These are phyloP conservation scores for Cystobasidium tubakii DNA, from an alignment of 768 basidiomycete species.

Conservation along the genomic window DNA sequence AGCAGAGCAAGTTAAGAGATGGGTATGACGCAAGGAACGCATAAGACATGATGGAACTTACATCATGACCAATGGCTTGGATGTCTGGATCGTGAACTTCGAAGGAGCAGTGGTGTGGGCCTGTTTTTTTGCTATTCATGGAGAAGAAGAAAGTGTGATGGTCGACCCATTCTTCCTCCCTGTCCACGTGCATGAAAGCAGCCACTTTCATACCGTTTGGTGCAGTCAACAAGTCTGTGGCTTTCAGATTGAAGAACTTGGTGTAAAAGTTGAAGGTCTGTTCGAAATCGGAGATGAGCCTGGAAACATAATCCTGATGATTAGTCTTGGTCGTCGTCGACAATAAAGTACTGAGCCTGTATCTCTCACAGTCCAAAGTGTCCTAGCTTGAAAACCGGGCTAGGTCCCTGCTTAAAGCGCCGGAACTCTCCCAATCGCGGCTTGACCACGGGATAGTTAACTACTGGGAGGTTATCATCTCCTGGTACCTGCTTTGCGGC, in stretches of 20 bases:
- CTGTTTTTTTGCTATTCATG: slow-evolving; percentile 24
- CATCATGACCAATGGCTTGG: slow-evolving; percentile 24
- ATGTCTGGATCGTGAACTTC: slow-evolving; percentile 31
- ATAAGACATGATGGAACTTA: not conserved
- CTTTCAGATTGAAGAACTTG: slow-evolving; percentile 20
- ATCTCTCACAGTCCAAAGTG: slow-evolving; percentile 18
- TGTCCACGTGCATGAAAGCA: slow-evolving; percentile 31
- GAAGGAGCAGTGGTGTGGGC: slow-evolving; percentile 32
- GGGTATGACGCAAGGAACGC: too few relatives aligned
- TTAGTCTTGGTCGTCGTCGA: not conserved
- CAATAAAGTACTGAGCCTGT: too few relatives aligned
- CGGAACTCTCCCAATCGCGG: slow-evolving; percentile 27
- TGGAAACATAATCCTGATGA: not conserved
- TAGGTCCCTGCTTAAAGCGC: slow-evolving; percentile 17
- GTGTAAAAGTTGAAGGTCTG: slow-evolving; percentile 27
- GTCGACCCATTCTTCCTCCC: slow-evolving; percentile 25
- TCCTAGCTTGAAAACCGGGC: slow-evolving; percentile 28
- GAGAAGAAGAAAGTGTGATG: slow-evolving; percentile 35
- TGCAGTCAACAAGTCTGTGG: slow-evolving; percentile 30
- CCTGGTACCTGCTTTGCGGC: not conserved
- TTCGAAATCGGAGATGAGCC: slow-evolving; percentile 25
- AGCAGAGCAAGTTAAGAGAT: not conserved
- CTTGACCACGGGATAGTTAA: slow-evolving; percentile 29
- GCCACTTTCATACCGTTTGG: slow-evolving; percentile 20
- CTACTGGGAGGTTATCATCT: not conserved